Percentiles rank a stretch among this genome's conserved stretches.
These are phyloP conservation scores for Colletotrichum destructivum DNA, from an alignment of 2,329 filamentous ascomycete species.

Conservation along the genomic window DNA sequence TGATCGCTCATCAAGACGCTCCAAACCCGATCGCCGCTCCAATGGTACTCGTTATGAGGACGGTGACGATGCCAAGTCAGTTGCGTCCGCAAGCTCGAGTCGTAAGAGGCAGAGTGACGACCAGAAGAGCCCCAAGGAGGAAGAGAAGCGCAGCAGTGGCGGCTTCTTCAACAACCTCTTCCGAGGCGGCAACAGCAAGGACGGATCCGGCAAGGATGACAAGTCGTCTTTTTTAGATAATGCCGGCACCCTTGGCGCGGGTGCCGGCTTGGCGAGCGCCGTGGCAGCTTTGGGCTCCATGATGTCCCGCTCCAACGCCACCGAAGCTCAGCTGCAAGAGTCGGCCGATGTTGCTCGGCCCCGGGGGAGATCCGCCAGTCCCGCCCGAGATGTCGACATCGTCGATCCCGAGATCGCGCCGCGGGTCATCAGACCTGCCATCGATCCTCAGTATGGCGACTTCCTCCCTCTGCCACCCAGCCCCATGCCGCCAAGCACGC, in stretches of 20 bases:
- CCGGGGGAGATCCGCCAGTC: slow-evolving; percentile 27
- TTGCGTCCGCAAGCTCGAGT: slow-evolving; percentile 50
- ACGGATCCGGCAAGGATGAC: slow-evolving; percentile 50
- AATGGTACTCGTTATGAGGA: slow-evolving; percentile 59
- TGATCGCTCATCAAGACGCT: slow-evolving; percentile 53
- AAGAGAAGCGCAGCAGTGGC: slow-evolving; percentile 57
- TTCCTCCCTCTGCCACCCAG: slow-evolving; percentile 76
- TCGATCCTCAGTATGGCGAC: slow-evolving; percentile 77
- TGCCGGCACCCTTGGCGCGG: slow-evolving; percentile 79
- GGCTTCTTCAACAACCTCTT: slow-evolving; percentile 66
- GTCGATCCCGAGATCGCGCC: slow-evolving; percentile 72
- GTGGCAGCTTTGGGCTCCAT: slow-evolving; percentile 58
- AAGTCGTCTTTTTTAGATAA: slow-evolving; percentile 80
- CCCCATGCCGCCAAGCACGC: slow-evolving; percentile 73
- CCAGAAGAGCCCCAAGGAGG: slow-evolving; percentile 55
- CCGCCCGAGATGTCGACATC: slow-evolving; percentile 51
- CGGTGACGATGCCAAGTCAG: slow-evolving; percentile 63
- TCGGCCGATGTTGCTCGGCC: slow-evolving; percentile 33
- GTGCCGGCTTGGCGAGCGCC: slow-evolving; percentile 74
- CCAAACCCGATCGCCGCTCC: slow-evolving; percentile 55
- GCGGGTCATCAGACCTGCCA: slow-evolving; percentile 74
- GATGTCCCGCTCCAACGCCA: slow-evolving; percentile 61
- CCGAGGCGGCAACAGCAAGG: slow-evolving; percentile 56
- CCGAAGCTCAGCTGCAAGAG: slow-evolving; percentile 59
- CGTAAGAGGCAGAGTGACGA: slow-evolving; percentile 51